phyloP scores from a whole-genome alignment of 2,329 filamentous ascomycete species.

The Claviceps fusiformis region DNA sequence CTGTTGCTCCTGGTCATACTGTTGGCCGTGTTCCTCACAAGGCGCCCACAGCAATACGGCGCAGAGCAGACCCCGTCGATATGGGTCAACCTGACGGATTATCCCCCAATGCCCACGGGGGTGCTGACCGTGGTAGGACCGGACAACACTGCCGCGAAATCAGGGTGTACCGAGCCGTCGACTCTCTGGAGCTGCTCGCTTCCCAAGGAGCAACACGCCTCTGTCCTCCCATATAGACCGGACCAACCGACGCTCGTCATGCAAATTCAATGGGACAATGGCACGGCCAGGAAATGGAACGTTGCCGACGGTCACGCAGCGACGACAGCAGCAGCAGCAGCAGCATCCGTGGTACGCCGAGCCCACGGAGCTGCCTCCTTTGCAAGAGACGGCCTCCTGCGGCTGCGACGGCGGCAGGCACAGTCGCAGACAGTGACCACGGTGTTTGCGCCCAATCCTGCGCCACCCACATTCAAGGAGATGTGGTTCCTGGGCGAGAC shows the following conservation, averaged over 20 bases:
- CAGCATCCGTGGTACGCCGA: slow-evolving; percentile 13
- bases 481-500: slow-evolving; percentile 74
- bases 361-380: slow-evolving; percentile 12
- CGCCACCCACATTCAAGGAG: slow-evolving; percentile 50
- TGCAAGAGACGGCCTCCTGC: slow-evolving; percentile 12
- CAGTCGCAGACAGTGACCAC: background rate
- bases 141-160: slow-evolving; percentile 48
- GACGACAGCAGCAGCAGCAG: slow-evolving; percentile 11
- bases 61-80: slow-evolving; percentile 24
- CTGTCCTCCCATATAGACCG: slow-evolving; percentile 46
- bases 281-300: slow-evolving; percentile 37
- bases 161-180: slow-evolving; percentile 56
- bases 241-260: slow-evolving; percentile 69
- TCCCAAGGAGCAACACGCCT: slow-evolving; percentile 61
- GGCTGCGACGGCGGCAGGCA: slow-evolving; percentile 10
- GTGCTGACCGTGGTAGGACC: slow-evolving; percentile 66
- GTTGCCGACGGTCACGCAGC: slow-evolving; percentile 25
- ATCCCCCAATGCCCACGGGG: slow-evolving; percentile 76
- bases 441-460: slow-evolving; percentile 37
- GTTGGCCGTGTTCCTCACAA: slow-evolving; percentile 42
- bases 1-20: slow-evolving; percentile 44
- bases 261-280: slow-evolving; percentile 61
- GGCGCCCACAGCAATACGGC: slow-evolving; percentile 7
- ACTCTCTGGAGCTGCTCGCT: slow-evolving; percentile 79
- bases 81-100: slow-evolving; percentile 78